Evolutionary conservation across 2,329 filamentous ascomycete genomes (phyloP), one percentile per base, ranked within the genome.

Genomic region (Neoascochyta sp.): DNA sequence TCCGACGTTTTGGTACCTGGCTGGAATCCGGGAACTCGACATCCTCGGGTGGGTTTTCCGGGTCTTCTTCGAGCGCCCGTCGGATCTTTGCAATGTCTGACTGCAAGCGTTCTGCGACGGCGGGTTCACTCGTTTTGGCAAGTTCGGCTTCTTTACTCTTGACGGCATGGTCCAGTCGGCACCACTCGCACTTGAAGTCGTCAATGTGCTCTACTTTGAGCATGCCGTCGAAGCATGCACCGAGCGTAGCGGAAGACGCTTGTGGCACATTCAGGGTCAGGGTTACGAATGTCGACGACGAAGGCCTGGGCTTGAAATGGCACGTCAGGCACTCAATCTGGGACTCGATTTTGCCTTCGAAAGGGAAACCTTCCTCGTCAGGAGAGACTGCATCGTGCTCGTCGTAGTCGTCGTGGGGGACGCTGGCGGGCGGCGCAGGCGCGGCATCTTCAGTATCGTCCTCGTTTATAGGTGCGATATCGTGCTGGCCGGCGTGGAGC

Each of bases 181-280:
- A 98, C 64, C 81, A 85, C 52, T 95, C 92, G 66, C 92, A 98
- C 48, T 86, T 89, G 70, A 93, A 98, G 59, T 95, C 92, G 42
- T 96, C 90, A 45, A 98, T 95, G 58, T 88, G 83, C 62, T 98
- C 92, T 0, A 86, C 87, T 65, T 95, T 95, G 47, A 98, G 81
- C 63, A 95, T 82, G 22, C 85, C 85, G 52, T 98, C 92, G 50
- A 98, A 92, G 62, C 92, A 98, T 7, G 80, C 74, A 54, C 83
- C 88, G 10, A 98, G 73, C 0, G 86, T 83, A 0, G 89, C 89
- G 2, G 86, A 83, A 28, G 62, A 62, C 25, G 81, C 77, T 58
- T 92, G 86, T 0, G 92, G 92, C 3, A 98, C 92, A 51, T 88
- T 87, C 30, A 98, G 69, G 1, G 90, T 96, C 43, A 98, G 67